Conservation (phyloP, 345 rosid genomes). For the Triadica sebifera region DNA sequence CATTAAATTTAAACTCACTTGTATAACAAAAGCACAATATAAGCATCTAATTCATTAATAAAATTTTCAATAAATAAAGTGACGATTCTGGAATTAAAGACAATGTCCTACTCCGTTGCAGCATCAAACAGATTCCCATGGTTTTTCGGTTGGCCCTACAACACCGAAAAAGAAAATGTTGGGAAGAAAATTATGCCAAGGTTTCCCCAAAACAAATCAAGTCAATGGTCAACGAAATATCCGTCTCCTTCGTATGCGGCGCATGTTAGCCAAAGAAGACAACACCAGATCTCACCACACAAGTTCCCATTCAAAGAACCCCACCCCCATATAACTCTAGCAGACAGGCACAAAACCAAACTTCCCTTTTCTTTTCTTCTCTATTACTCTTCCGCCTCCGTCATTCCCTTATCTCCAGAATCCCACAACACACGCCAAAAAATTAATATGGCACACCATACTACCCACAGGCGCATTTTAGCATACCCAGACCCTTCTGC, state of each 20-base stretch:
- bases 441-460: slow-evolving; percentile 37
- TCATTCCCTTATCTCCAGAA: slow-evolving; percentile 7
- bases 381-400: neutral
- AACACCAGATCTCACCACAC: slow-evolving; percentile 27
- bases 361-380: neutral
- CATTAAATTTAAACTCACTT: too few relatives aligned
- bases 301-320: slow-evolving; percentile 25
- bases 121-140: too few relatives aligned
- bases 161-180: neutral
- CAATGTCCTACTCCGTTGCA: too few relatives aligned
- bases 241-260: slow-evolving; percentile 22
- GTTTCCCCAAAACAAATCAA: neutral
- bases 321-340: slow-evolving; percentile 1
- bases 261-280: slow-evolving; percentile 32
- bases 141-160: neutral
- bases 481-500: slow-evolving; percentile 26
- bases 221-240: slow-evolving; percentile 49
- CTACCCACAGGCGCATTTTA: slow-evolving; percentile 37
- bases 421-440: neutral
- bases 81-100: too few relatives aligned
- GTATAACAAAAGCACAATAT: too few relatives aligned
- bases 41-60: too few relatives aligned
- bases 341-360: neutral
- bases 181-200: neutral
- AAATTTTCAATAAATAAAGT: neutral